Evolutionary conservation across 2,329 filamentous ascomycete species (phyloP).

Genomic region (Venturia effusa): DNA sequence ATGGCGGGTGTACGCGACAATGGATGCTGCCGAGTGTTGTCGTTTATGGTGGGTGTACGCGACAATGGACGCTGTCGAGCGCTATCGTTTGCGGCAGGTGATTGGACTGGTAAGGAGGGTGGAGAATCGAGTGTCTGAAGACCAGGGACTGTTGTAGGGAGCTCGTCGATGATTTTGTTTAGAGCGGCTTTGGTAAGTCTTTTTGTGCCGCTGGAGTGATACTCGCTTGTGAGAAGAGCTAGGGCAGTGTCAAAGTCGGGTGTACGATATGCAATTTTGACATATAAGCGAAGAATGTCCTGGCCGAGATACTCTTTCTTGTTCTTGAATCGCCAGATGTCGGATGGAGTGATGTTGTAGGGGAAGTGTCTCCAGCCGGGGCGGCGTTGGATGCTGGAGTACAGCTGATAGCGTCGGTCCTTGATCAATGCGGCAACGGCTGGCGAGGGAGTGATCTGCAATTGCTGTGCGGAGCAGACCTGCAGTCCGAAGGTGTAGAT

Average conservation of each 20-base stretch:
- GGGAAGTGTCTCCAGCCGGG: not conserved
- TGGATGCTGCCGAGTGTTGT: too few relatives aligned
- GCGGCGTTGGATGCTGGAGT: not conserved
- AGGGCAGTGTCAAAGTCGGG: not conserved
- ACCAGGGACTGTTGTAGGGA: not conserved
- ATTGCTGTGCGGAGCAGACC: not conserved
- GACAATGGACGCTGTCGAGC: too few relatives aligned
- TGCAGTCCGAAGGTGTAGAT: not conserved
- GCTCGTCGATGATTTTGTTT: not conserved
- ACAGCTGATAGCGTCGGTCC: not conserved
- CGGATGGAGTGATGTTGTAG: not conserved
- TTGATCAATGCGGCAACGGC: not conserved
- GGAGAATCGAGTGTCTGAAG: not conserved
- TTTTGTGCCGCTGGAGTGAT: not conserved
- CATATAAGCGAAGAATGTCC: not conserved
- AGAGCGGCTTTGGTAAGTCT: not conserved
- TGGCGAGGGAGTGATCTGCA: not conserved
- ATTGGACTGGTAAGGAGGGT: too few relatives aligned
- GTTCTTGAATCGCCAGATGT: not conserved
- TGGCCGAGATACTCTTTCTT: not conserved
- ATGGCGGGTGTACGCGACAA: too few relatives aligned
- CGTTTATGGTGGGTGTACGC: too few relatives aligned
- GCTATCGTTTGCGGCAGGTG: too few relatives aligned
- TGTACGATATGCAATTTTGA: not conserved
- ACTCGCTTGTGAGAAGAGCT: not conserved